Conservation (phyloP, 495 filamentous ascomycete genomes). For the Astrothelium macrocarpum region DNA sequence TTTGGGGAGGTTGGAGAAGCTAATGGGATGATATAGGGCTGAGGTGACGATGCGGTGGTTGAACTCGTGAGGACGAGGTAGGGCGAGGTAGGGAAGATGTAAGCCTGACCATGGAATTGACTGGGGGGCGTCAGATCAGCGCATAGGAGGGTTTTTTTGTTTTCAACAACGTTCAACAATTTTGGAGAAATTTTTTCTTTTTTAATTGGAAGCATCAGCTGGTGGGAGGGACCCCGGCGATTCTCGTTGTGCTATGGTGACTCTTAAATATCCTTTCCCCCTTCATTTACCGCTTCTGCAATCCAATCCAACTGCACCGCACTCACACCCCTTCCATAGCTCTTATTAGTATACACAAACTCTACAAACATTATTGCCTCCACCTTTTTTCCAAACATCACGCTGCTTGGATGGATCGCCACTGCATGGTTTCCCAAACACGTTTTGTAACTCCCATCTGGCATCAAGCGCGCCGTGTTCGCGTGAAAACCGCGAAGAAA, state of each 20-base stretch:
- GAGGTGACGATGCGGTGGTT: conserved; percentile 2
- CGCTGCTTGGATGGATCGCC: conserved; percentile 80
- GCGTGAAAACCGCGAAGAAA: conserved; percentile 73
- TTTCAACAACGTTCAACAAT: too few relatives aligned
- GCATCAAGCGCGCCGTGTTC: conserved; percentile 73
- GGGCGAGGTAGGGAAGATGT: neutral
- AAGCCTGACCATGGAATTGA: too few relatives aligned
- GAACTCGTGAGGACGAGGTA: neutral
- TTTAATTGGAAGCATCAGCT: too few relatives aligned
- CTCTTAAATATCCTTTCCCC: neutral
- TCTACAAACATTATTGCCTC: conserved; percentile 96
- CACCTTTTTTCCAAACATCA: conserved; percentile 73
- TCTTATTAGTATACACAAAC: conserved; percentile 87
- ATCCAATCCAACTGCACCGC: conserved; percentile 84
- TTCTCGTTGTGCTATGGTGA: too few relatives aligned
- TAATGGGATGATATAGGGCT: neutral
- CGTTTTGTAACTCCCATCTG: conserved; percentile 80
- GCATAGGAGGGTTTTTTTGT: too few relatives aligned
- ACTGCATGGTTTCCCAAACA: conserved; percentile 75
- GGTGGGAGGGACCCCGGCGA: too few relatives aligned
- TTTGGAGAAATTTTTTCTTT: too few relatives aligned
- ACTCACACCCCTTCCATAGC: conserved; percentile 83
- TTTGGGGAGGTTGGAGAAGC: too few relatives aligned
- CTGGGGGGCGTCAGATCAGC: too few relatives aligned
- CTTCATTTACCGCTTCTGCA: conserved; percentile 50